phyloP scores from a whole-genome alignment of 352 stramenopile genomes.

The Plasmopara halstedii region DNA sequence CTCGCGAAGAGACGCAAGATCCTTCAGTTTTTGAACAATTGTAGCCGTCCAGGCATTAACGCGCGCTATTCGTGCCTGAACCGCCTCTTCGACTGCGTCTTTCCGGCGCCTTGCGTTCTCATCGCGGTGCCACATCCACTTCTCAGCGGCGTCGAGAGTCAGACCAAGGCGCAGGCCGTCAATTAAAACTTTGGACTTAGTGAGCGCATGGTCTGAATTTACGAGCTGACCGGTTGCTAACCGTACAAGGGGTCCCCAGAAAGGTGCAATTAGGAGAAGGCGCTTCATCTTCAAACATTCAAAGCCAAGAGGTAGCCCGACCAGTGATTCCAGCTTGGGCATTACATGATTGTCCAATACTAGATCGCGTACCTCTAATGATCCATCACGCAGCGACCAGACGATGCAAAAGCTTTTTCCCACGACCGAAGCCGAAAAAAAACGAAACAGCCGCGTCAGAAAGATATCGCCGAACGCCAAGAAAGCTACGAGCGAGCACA shows the following conservation, averaged over 20 bases:
- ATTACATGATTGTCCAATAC: constrained; percentile 33
- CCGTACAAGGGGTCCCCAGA: constrained; percentile 25
- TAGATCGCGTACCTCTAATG: constrained; percentile 55
- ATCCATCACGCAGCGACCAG: constrained; percentile 58
- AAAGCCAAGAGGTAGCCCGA: constrained; percentile 55
- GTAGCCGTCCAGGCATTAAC: constrained; percentile 51
- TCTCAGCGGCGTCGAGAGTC: constrained; percentile 52
- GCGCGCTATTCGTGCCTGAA: constrained; percentile 33
- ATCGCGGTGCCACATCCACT: constrained; percentile 67
- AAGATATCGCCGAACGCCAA: constrained; percentile 45
- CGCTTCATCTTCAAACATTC: constrained; percentile 50
- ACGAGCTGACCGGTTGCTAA: constrained; percentile 8
- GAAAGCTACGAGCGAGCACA: constrained; percentile 26
- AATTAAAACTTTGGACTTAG: constrained; percentile 50
- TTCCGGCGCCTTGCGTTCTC: constrained; percentile 55
- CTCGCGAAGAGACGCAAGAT: constrained; percentile 31
- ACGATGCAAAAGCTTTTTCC: constrained; percentile 45
- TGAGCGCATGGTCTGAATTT: constrained; percentile 4
- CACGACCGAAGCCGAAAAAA: constrained; percentile 35
- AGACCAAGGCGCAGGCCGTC: constrained; percentile 46
- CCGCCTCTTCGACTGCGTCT: constrained; percentile 49
- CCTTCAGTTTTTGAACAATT: constrained; percentile 57
- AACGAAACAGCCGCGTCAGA: constrained; percentile 45
- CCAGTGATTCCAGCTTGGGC: constrained; percentile 46
- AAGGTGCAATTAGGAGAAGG: constrained; percentile 48